Evolutionary conservation across 345 rosid genomes (phyloP), one percentile per base, ranked within the genome.

Genomic region (Eucalyptus sp.): DNA sequence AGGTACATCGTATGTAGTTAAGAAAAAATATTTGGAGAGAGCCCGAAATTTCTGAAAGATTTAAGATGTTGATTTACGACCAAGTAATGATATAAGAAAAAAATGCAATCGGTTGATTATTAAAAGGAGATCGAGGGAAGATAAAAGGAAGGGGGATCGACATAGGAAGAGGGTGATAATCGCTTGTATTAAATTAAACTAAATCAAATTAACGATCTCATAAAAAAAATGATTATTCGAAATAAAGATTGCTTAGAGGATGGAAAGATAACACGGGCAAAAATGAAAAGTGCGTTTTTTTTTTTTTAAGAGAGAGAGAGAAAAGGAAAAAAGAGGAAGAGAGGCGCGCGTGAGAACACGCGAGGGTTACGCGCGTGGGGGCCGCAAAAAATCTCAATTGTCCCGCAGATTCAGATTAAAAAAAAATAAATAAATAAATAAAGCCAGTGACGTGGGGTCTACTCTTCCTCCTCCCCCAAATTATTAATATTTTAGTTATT

Each of bases 71-170:
- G 17, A n/a, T 64, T 14, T n/a, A n/a, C 1, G 10, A n/a, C 1
- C 3, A 2, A 10, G 4, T 4, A 0, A 37, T 9, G 7, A 37
- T 5, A 17, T 5, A 18, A 37, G 0, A 5, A n/a, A 18, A 68
- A 71, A 64, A 14, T 7, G 24, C 7, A 0, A 4, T 31, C 24
- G 4, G 20, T 0, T 0, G 43, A 3, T 66, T 15, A 31, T 31
- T 16, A 7, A 66, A 66, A 31, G 11, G 6, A 66, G 43, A 64
- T 33, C 13, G 2, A 68, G 4, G 20, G 43, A 68, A 24, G 43
- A 41, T 52, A 52, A 52, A 52, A 33, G 80, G 20, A 16, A 66
- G 43, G 22, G 12, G 43, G 79, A 31, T 31, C 22, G 6, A 31
- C 41, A 15, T 31, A 15, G 37, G 43, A 8, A 68, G 80, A 1